These are phyloP conservation scores for Cryptococcus sp. DNA, from an alignment of 1,284 basidiomycete genomes.

Conservation along the genomic window DNA sequence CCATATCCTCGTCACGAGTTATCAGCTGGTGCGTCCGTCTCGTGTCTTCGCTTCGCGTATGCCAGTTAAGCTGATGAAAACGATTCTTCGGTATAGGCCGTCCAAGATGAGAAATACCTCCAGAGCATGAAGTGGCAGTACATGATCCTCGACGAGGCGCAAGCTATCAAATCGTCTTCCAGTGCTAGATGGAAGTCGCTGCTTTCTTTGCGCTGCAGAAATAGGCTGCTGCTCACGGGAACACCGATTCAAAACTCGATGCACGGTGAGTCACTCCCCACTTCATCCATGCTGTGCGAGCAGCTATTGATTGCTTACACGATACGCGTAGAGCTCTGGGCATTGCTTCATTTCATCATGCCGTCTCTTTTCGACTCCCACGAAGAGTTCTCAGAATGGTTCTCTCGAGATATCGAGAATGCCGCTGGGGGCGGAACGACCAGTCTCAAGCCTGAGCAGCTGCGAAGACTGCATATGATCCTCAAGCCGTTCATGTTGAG, in stretches of 20 bases:
- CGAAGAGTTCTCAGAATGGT: slow-evolving; percentile 99
- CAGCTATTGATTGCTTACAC: background rate
- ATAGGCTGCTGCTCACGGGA: slow-evolving; percentile 91
- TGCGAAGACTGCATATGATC: slow-evolving; percentile 96
- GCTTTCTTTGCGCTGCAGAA: slow-evolving; percentile 93
- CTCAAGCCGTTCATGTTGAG: slow-evolving; percentile 99
- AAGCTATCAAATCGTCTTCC: slow-evolving; percentile 99
- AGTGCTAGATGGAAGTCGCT: slow-evolving; percentile 98
- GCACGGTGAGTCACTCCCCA: slow-evolving; percentile 69
- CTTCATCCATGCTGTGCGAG: too few relatives aligned
- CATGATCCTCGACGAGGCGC: slow-evolving; percentile 98
- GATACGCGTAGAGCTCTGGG: slow-evolving; percentile 85
- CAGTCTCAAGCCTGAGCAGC: slow-evolving; percentile 86
- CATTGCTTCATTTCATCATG: slow-evolving; percentile 99
- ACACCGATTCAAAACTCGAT: slow-evolving; percentile 99
- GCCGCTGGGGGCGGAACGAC: slow-evolving; percentile 75
- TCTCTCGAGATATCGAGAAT: slow-evolving; percentile 98
- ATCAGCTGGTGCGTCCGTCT: slow-evolving; percentile 75
- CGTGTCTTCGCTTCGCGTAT: background rate
- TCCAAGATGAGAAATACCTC: slow-evolving; percentile 98
- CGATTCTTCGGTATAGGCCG: slow-evolving; percentile 61
- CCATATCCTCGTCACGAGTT: slow-evolving; percentile 95
- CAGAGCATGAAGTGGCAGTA: slow-evolving; percentile 99
- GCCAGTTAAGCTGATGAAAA: background rate
- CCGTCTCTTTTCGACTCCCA: slow-evolving; percentile 98